phyloP scores from a whole-genome alignment of 2,329 filamentous ascomycete species.

The Xylariaceae sp. region DNA sequence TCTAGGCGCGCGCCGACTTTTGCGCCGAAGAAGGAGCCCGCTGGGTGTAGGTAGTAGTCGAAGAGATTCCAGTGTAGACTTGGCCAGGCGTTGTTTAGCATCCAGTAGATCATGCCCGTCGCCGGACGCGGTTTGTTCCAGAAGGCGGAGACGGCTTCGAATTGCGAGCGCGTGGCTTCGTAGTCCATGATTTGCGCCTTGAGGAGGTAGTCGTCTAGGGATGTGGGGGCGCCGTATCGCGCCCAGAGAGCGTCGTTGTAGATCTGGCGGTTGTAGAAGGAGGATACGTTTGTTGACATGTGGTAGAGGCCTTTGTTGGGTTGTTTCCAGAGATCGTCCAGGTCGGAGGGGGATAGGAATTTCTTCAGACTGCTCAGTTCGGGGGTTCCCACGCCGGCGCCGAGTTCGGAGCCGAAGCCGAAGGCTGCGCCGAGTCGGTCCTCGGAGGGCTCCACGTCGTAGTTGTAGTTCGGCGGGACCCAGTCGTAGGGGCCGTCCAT shows the following conservation, averaged over 20 bases:
- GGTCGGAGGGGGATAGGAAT: conserved; percentile 47
- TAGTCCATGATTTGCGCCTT: conserved; percentile 61
- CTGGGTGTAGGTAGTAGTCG: conserved; percentile 56
- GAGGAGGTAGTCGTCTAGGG: conserved; percentile 52
- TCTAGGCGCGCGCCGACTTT: conserved; percentile 48
- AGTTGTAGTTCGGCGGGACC: conserved; percentile 63
- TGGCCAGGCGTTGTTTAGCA: conserved; percentile 62
- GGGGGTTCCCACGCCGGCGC: conserved; percentile 57
- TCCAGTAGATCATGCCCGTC: conserved; percentile 62
- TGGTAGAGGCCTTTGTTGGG: conserved; percentile 52
- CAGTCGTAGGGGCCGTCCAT: conserved; percentile 64
- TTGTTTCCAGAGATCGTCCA: conserved; percentile 51
- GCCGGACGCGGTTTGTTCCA: conserved; percentile 49
- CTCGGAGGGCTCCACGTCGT: conserved; percentile 37
- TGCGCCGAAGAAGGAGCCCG: conserved; percentile 54
- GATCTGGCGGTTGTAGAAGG: conserved; percentile 51
- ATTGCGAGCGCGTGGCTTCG: conserved; percentile 55
- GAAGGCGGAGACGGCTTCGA: conserved; percentile 49
- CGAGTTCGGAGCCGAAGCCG: conserved; percentile 59
- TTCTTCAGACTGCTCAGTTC: conserved; percentile 48
- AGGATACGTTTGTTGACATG: conserved; percentile 52
- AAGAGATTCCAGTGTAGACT: conserved; percentile 61
- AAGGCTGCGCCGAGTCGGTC: conserved; percentile 51
- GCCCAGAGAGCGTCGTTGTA: conserved; percentile 52
- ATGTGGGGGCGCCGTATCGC: conserved; percentile 47